Conservation (phyloP, 495 filamentous ascomycete genomes). For the Cladorrhinum samala region DNA sequence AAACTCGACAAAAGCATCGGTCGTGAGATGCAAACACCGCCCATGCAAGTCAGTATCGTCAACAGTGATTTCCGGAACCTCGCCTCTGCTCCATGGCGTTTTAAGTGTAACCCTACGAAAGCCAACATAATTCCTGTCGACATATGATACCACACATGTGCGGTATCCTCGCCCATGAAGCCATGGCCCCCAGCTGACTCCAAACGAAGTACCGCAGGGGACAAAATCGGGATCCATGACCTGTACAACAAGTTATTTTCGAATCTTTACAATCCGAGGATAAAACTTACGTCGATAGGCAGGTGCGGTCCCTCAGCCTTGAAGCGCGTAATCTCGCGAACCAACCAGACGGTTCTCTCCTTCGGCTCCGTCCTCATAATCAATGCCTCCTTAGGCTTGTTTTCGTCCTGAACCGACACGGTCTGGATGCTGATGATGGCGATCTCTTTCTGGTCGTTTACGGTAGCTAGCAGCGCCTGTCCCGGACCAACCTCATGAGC, state of each 20-base stretch:
- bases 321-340: constrained; percentile 39
- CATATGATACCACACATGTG: constrained; percentile 34
- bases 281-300: constrained; percentile 26
- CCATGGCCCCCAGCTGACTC: constrained; percentile 42
- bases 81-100: constrained; percentile 16
- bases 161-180: constrained; percentile 20
- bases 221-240: constrained; percentile 33
- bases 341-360: constrained; percentile 33
- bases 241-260: too few relatives aligned
- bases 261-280: too few relatives aligned
- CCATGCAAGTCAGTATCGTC: constrained; percentile 27
- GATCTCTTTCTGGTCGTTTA: constrained; percentile 39
- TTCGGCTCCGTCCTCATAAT: background rate
- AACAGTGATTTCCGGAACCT: constrained; percentile 22
- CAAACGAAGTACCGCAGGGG: constrained; percentile 38
- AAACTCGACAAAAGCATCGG: constrained; percentile 42
- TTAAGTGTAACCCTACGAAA: constrained; percentile 36
- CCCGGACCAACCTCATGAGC: constrained; percentile 32
- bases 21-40: constrained; percentile 36
- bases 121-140: constrained; percentile 39
- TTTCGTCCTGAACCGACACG: constrained; percentile 8
- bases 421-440: constrained; percentile 38
- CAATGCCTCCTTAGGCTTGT: constrained; percentile 2
- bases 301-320: constrained; percentile 38
- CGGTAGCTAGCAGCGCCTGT: constrained; percentile 34